A percentile compares a stretch with the other conserved stretches of the same genome.
phyloP scores from a whole-genome alignment of 768 basidiomycete genomes.

The Omphalotus guepiniiformis region DNA sequence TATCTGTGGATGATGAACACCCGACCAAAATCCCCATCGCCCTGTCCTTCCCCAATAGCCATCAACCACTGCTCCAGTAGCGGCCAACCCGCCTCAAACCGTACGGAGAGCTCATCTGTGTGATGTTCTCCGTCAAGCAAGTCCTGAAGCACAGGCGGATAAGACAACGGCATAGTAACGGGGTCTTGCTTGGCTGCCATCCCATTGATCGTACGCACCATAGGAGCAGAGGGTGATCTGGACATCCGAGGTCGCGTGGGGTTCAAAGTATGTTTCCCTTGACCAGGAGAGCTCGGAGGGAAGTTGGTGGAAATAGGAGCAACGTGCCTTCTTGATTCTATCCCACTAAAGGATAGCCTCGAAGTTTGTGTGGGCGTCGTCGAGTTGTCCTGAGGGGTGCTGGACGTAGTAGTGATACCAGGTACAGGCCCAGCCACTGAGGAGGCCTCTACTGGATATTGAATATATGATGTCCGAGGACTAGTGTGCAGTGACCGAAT shows the following conservation, averaged over 20 bases:
- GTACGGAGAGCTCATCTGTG: slow-evolving; percentile 84
- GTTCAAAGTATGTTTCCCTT: slow-evolving; percentile 11
- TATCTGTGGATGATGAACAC: slow-evolving; percentile 78
- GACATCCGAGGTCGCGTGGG: slow-evolving; percentile 43
- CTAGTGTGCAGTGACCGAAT: slow-evolving; percentile 29
- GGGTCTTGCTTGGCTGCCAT: slow-evolving; percentile 7
- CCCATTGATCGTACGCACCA: slow-evolving; percentile 24
- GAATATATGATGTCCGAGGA: slow-evolving; percentile 44
- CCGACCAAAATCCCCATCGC: slow-evolving; percentile 65
- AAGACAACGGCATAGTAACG: slow-evolving; percentile 24
- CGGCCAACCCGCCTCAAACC: slow-evolving; percentile 82
- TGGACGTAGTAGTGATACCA: slow-evolving; percentile 12
- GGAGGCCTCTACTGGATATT: slow-evolving; percentile 40
- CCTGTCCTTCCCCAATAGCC: slow-evolving; percentile 54
- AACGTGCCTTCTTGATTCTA: not conserved
- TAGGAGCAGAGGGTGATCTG: slow-evolving; percentile 56
- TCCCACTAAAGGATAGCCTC: not conserved
- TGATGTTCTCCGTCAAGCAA: slow-evolving; percentile 88
- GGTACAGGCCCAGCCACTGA: slow-evolving; percentile 22
- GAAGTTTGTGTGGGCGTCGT: not conserved
- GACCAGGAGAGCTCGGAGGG: slow-evolving; percentile 36
- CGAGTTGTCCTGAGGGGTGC: slow-evolving; percentile 10
- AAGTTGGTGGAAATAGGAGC: slow-evolving; percentile 20
- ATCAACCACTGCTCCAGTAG: slow-evolving; percentile 70
- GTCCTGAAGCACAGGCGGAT: slow-evolving; percentile 52